Percentiles rank a stretch among this genome's conserved stretches.
Evolutionary conservation across 2,329 filamentous ascomycete genomes (phyloP).

Genomic region (Lecanoromycetidae sp.): DNA sequence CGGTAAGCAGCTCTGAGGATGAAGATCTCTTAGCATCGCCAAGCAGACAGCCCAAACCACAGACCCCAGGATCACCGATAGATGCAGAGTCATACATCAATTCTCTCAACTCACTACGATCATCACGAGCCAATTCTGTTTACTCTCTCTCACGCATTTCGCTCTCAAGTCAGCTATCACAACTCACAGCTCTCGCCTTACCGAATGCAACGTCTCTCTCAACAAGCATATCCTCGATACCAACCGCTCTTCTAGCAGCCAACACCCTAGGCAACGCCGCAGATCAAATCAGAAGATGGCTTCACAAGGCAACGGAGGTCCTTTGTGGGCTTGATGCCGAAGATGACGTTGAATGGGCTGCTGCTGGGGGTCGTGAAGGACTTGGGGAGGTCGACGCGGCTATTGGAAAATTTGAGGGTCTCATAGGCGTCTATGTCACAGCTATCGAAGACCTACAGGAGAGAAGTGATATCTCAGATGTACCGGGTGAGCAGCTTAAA

Average conservation of each 20-base stretch:
- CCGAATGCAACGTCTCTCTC: slow-evolving; percentile 76
- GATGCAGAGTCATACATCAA: slow-evolving; percentile 31
- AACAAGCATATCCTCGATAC: slow-evolving; percentile 70
- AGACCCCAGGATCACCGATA: slow-evolving; percentile 23
- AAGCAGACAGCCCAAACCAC: slow-evolving; percentile 25
- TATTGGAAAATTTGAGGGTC: slow-evolving; percentile 70
- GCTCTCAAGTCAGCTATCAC: slow-evolving; percentile 83
- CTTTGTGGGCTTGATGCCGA: slow-evolving; percentile 82
- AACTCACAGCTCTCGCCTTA: slow-evolving; percentile 79
- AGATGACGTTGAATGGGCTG: slow-evolving; percentile 92
- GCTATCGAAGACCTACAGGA: slow-evolving; percentile 87
- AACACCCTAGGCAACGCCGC: slow-evolving; percentile 74
- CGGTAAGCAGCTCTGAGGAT: slow-evolving; percentile 23
- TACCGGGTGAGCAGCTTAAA: slow-evolving; percentile 60
- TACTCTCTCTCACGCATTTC: slow-evolving; percentile 87
- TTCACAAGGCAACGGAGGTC: slow-evolving; percentile 80
- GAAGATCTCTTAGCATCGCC: slow-evolving; percentile 25
- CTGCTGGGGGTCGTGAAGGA: slow-evolving; percentile 59
- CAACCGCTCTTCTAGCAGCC: slow-evolving; percentile 71
- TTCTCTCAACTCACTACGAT: slow-evolving; percentile 28
- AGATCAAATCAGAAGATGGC: slow-evolving; percentile 89
- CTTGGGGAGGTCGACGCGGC: slow-evolving; percentile 50
- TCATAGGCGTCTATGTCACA: slow-evolving; percentile 84
- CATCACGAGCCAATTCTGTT: slow-evolving; percentile 66
- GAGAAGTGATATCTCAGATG: slow-evolving; percentile 59